Evolutionary conservation across 2,329 filamentous ascomycete genomes (phyloP).

Genomic region (Apiospora pterosperma): DNA sequence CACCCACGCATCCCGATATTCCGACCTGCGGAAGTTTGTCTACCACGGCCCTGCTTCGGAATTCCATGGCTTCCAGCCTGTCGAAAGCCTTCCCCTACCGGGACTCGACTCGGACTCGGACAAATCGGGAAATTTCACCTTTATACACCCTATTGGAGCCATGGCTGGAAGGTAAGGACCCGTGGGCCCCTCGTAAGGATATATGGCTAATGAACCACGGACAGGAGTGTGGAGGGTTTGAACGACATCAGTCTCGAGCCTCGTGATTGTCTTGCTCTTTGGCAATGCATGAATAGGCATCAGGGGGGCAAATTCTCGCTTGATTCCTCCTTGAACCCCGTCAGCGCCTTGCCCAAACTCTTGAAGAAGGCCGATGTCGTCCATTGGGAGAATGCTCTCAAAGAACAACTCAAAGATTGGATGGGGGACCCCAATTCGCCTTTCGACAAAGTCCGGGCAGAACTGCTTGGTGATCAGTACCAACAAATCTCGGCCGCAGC

Average conservation of each 20-base stretch:
- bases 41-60: conserved; percentile 51
- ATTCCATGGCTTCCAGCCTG: conserved; percentile 49
- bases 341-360: conserved; percentile 44
- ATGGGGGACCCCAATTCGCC: conserved; percentile 48
- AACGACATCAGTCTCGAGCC: conserved; percentile 68
- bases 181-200: conserved; percentile 13
- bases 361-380: conserved; percentile 65
- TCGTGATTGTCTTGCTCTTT: conserved; percentile 65
- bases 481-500: conserved; percentile 35
- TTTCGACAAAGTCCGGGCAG: conserved; percentile 32
- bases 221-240: conserved; percentile 56
- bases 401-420: conserved; percentile 55
- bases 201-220: not conserved
- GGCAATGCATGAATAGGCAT: conserved; percentile 58
- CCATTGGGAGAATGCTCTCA: conserved; percentile 61
- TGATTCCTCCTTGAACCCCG: conserved; percentile 45
- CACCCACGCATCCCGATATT: conserved; percentile 66
- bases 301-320: conserved; percentile 50
- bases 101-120: conserved; percentile 43
- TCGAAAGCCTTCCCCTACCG: conserved; percentile 37
- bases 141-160: conserved; percentile 64
- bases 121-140: conserved; percentile 46
- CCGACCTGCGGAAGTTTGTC: conserved; percentile 72
- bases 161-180: conserved; percentile 50
- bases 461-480: not conserved